phyloP scores from a whole-genome alignment of 495 filamentous ascomycete species.

The Hyaloscypha variabilis region DNA sequence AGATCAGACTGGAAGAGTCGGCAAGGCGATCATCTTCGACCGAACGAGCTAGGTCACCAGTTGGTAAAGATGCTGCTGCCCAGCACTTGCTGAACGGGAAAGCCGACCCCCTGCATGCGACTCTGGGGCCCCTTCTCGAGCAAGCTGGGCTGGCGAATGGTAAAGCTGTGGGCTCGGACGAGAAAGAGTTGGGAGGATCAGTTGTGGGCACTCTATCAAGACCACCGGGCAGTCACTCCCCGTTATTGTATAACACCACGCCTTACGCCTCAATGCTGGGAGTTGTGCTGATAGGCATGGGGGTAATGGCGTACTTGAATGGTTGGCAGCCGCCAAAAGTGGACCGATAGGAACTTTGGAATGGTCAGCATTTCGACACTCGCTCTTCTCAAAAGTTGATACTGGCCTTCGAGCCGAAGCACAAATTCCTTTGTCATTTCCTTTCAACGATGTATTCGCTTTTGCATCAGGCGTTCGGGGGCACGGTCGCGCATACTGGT shows the following conservation, averaged over 20 bases:
- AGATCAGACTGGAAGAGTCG: conserved; percentile 70
- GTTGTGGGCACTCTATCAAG: conserved; percentile 33
- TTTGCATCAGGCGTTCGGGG: conserved; percentile 23
- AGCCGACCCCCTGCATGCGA: not conserved
- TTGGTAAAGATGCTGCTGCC: not conserved
- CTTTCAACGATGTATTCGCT: conserved; percentile 20
- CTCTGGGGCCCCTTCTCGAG: conserved; percentile 11
- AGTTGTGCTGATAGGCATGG: conserved; percentile 86
- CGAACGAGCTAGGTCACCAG: conserved; percentile 26
- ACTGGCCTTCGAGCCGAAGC: not conserved
- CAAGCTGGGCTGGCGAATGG: conserved; percentile 39
- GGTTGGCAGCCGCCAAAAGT: conserved; percentile 43
- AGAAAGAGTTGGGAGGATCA: conserved; percentile 34
- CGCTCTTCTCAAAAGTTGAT: conserved; percentile 1
- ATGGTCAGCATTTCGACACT: conserved; percentile 7
- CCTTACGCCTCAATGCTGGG: conserved; percentile 88
- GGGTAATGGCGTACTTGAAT: conserved; percentile 94
- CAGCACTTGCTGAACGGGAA: conserved; percentile 13
- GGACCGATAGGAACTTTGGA: conserved; percentile 25
- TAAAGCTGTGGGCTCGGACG: conserved; percentile 36
- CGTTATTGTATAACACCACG: conserved; percentile 62
- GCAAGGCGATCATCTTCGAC: conserved; percentile 33
- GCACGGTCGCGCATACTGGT: conserved; percentile 13
- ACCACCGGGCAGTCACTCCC: conserved; percentile 42
- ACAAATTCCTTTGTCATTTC: conserved; percentile 22